Evolutionary conservation across 345 rosid species (phyloP).

Genomic region (Linum tenue): DNA sequence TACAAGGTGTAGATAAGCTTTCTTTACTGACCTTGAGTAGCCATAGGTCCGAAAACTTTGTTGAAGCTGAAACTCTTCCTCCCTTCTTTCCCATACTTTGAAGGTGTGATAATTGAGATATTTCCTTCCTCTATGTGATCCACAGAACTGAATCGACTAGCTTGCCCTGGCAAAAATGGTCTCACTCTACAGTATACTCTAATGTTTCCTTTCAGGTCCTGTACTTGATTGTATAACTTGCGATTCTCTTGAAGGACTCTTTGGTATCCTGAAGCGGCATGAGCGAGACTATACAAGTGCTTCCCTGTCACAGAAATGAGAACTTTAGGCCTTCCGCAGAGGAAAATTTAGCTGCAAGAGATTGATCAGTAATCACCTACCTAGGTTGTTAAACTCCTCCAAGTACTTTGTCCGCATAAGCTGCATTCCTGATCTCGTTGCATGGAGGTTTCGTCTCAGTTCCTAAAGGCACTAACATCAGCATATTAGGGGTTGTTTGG

Average conservation of each 20-base stretch:
- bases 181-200: constrained; percentile 30
- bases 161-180: constrained; percentile 27
- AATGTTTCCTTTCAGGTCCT: constrained; percentile 32
- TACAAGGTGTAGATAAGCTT: background rate
- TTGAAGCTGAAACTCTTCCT: constrained; percentile 24
- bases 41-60: constrained; percentile 21
- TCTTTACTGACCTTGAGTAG: constrained; percentile 19
- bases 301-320: constrained; percentile 13
- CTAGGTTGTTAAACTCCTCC: constrained; percentile 24
- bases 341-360: background rate
- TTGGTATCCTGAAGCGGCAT: constrained; percentile 30
- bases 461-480: constrained; percentile 14
- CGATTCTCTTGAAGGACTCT: constrained; percentile 31
- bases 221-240: constrained; percentile 30
- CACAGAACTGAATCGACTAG: constrained; percentile 19
- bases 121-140: constrained; percentile 25
- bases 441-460: constrained; percentile 15
- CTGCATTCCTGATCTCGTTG: constrained; percentile 19
- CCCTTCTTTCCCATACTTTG: constrained; percentile 29
- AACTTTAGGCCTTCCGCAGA: background rate
- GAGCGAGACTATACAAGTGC: constrained; percentile 23
- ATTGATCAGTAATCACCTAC: constrained; percentile 18
- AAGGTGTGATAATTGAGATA: constrained; percentile 18
- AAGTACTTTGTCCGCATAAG: constrained; percentile 15
- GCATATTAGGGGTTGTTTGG: background rate